Base-by-base conservation (phyloP, 116 monocot genomes). In the Dioscorea cayenensis region DNA sequence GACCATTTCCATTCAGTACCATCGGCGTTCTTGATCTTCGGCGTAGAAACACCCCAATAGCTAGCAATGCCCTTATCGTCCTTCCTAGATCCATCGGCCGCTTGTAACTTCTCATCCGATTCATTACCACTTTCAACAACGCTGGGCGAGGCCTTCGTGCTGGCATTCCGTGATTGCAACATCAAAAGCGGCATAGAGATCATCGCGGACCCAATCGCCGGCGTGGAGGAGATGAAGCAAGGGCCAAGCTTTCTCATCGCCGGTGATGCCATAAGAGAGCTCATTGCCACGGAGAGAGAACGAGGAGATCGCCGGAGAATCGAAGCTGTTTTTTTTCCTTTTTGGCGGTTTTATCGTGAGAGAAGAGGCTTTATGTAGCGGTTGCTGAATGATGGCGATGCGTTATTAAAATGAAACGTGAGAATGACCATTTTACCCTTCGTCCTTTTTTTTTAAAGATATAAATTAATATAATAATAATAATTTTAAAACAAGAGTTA, bases 1-100 rank as follows among this genome's bases (percentile, higher is more conserved):
- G 83, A 77, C 94, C 94, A 94, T 63, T 75, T 83, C 94, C 94
- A 94, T 35, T 83, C 81, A 36, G 82, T 76, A 14, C 88, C 94
- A 58, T 94, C 94, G 64, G 76, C 84, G 73, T 76, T 94, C 22
- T 52, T 65, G 64, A 80, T 36, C 72, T 68, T 87, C 13, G 83
- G 17, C 17, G 76, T 66, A 60, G 58, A 12, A 19, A 88, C 64
- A 14, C 94, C 87, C 94, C 94, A 94, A 38, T 90, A 88, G 49
- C 90, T 84, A 35, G 38, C 60, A 63, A 80, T 16, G 5, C 52
- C 73, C 84, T 69, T 82, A 67, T 76, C 67, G 22, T 66, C 71
- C 73, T 70, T 75, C 35, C 20, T 66, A 9, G 38, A 50, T 21
- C 52, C 65, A 55, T 62, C 48, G 14, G 25, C 66, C 71, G 63